Conservation (phyloP, 2,329 filamentous ascomycete species). For the Daldinia sp. region DNA sequence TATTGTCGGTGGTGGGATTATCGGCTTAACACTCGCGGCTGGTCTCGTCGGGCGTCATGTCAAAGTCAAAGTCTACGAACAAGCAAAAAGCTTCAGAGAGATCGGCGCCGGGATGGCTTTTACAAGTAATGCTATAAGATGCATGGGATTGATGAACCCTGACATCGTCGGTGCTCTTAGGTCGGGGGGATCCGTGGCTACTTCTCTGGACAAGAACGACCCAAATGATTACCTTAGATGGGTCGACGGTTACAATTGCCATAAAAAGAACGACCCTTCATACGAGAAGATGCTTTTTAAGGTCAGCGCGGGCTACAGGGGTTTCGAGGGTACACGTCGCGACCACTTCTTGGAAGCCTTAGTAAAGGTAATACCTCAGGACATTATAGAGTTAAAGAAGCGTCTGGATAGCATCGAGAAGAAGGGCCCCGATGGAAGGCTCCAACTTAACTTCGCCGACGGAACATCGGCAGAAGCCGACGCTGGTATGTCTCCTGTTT, state of each 20-base stretch:
- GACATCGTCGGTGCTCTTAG: conserved; percentile 32
- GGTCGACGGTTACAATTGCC: conserved; percentile 37
- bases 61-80: conserved; percentile 38
- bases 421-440: conserved; percentile 29
- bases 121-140: conserved; percentile 34
- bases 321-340: conserved; percentile 49
- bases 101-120: conserved; percentile 43
- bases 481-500: conserved; percentile 27
- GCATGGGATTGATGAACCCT: conserved; percentile 38
- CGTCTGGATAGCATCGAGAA: conserved; percentile 45
- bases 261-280: conserved; percentile 30
- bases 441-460: conserved; percentile 54
- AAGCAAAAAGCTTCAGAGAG: conserved; percentile 37
- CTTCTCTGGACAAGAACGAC: conserved; percentile 29
- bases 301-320: conserved; percentile 27
- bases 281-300: conserved; percentile 30
- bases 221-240: conserved; percentile 37
- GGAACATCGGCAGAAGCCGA: conserved; percentile 51
- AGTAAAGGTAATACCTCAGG: conserved; percentile 55
- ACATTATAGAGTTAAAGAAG: conserved; percentile 53
- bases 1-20: conserved; percentile 41
- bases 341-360: conserved; percentile 59
- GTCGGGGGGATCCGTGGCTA: conserved; percentile 28
- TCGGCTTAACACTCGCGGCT: conserved; percentile 34
- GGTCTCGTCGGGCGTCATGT: conserved; percentile 37